Evolutionary conservation across 495 filamentous ascomycete species (phyloP), one percentile per base, ranked within the genome.

Genomic region (Xylaria grammica): DNA sequence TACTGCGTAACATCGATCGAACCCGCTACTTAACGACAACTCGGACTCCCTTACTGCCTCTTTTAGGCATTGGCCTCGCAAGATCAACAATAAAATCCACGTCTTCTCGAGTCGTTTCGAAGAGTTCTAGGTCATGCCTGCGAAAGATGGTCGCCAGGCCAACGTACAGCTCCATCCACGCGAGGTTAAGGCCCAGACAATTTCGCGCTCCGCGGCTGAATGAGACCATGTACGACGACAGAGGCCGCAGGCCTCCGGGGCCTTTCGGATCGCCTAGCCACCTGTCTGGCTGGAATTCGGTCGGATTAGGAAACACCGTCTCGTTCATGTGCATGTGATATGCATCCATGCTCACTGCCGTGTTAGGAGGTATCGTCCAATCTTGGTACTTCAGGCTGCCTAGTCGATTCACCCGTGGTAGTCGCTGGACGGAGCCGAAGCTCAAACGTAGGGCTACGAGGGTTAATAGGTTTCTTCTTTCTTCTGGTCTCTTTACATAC

Each of bases 181-280:
- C 84, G 15, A 87, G 67, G 49, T 79, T 78, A 60, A 77, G 74
- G 5, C 82, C 84, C 8, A 80, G n/a, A 67, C 85, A 87, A 4
- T 61, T 67, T 13, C 81, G 67, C 8, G 60, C 69, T 0, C 85
- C 85, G 22, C 81, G 80, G 0, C 71, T 67, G 40, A 83, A 83
- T 0, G 79, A 64, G 1, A 84, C 69, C 19, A 84, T 66, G 62
- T 77, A 82, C 55, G 71, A 69, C 10, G 76, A 69, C n/a, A 75
- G 63, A 1, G 72, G 67, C 7, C 69, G 66, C 9, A 67, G 54
- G 4, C 34, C 67, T 7, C 80, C 77, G 3, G 53, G 51, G 0
- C 36, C 62, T 24, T 24, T 51, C 0, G 65, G 58, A 32, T 63
- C 54, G 11, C 73, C 64, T 11, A 84, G 59, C 81, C 81, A 85